Evolutionary conservation across 805 yeast genomes (phyloP).

Genomic region (Yarrowia porcina): DNA sequence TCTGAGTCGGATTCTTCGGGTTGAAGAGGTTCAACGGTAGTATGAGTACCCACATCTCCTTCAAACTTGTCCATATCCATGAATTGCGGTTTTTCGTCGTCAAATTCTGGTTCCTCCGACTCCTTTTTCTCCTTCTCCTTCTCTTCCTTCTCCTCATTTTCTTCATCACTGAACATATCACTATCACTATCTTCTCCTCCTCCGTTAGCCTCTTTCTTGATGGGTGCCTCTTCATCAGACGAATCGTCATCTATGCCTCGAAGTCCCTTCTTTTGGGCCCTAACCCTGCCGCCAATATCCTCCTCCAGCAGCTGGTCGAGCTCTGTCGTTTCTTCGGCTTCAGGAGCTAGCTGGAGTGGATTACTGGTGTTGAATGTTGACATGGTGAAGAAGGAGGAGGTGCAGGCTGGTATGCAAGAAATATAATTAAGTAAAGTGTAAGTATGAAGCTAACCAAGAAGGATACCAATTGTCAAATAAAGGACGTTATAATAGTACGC

Average conservation of each 20-base stretch:
- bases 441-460: too few species aligned
- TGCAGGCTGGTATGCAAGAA: neutral
- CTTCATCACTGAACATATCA: conserved; percentile 33
- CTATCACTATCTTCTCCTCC: conserved; percentile 41
- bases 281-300: conserved; percentile 31
- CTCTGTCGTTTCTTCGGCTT: conserved; percentile 27
- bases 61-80: conserved; percentile 44
- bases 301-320: conserved; percentile 31
- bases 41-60: conserved; percentile 28
- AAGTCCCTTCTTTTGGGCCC: conserved; percentile 24
- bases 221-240: conserved; percentile 27
- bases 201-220: conserved; percentile 33
- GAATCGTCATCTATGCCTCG: conserved; percentile 12
- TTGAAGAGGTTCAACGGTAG: conserved; percentile 28
- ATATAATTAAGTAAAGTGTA: too few species aligned
- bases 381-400: neutral
- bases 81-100: conserved; percentile 32
- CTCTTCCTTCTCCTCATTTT: conserved; percentile 31
- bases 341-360: conserved; percentile 20
- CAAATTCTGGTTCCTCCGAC: conserved; percentile 1
- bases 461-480: too few species aligned
- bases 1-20: conserved; percentile 34
- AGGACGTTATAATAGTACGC: too few species aligned
- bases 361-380: conserved; percentile 4
- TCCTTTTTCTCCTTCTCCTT: conserved; percentile 31